Conservation (phyloP, 2,329 filamentous ascomycete species). For the Ceratocystis diversiconidia region DNA sequence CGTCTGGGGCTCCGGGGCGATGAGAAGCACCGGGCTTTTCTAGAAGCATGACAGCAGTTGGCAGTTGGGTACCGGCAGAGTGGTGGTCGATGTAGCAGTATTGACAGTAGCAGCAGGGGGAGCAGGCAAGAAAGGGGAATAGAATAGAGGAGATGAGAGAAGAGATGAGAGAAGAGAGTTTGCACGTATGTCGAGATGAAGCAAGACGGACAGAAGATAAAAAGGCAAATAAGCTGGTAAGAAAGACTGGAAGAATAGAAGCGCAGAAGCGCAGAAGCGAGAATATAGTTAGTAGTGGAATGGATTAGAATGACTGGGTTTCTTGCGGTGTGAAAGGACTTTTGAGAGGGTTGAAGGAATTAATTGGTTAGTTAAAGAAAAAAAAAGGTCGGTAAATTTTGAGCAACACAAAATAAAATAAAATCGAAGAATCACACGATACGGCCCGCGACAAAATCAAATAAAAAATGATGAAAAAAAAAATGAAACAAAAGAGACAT, state of each 20-base stretch:
- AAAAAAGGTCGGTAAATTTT: background rate
- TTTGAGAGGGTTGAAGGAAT: background rate
- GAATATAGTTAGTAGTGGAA: too few relatives aligned
- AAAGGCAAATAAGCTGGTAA: background rate
- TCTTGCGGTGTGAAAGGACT: too few relatives aligned
- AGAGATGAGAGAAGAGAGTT: too few relatives aligned
- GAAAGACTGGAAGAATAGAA: background rate
- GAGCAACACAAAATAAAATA: background rate
- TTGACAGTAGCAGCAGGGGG: background rate
- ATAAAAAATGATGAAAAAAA: too few relatives aligned
- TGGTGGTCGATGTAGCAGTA: background rate
- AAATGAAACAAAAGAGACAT: too few relatives aligned
- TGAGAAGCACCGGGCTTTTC: conserved; percentile 12
- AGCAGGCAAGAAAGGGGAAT: too few relatives aligned
- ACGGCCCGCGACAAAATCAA: conserved; percentile 22
- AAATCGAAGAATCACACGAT: conserved; percentile 1
- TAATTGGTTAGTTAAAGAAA: background rate
- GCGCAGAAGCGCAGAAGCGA: too few relatives aligned
- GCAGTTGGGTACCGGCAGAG: background rate
- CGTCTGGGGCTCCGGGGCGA: conserved; percentile 9
- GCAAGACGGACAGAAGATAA: too few relatives aligned
- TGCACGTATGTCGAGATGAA: too few relatives aligned
- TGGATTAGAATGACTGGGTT: too few relatives aligned
- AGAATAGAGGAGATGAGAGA: too few relatives aligned
- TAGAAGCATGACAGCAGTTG: conserved; percentile 10